Evolutionary conservation across 225 moss, liverwort and hornwort genomes (phyloP).

Genomic region (Takakia lepidozioides): DNA sequence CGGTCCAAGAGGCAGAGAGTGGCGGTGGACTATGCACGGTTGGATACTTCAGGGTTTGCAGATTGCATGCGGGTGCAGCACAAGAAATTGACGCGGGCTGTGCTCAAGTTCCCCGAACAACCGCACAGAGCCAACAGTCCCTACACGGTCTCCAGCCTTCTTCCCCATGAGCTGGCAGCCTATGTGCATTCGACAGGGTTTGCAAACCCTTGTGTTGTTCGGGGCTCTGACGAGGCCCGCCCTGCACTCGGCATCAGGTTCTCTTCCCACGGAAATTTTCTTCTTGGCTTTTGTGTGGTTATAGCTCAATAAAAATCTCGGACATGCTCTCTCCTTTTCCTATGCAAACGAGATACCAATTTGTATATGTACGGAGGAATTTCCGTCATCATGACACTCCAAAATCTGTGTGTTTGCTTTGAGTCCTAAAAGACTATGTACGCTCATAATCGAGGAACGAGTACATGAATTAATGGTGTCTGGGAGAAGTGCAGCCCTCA

Average conservation of each 20-base stretch:
- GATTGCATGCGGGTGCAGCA: conserved; percentile 61
- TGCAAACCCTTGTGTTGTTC: conserved; percentile 64
- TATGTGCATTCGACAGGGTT: conserved; percentile 56
- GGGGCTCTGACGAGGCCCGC: conserved; percentile 29
- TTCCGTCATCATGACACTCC: too few relatives aligned
- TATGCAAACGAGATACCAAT: too few relatives aligned
- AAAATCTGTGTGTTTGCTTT: too few relatives aligned
- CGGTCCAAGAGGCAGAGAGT: conserved; percentile 63
- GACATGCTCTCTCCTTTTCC: too few relatives aligned
- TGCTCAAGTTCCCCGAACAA: conserved; percentile 51
- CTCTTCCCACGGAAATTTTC: too few relatives aligned
- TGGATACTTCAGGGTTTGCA: conserved; percentile 56
- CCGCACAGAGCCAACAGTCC: conserved; percentile 18
- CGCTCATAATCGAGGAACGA: too few relatives aligned
- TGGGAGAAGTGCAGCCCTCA: too few relatives aligned
- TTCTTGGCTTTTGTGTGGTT: too few relatives aligned
- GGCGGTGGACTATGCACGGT: conserved; percentile 53
- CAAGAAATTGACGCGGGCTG: conserved; percentile 60
- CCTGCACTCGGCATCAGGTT: conserved; percentile 67
- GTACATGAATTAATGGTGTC: too few relatives aligned
- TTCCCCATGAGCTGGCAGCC: conserved; percentile 35
- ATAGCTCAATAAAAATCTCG: too few relatives aligned
- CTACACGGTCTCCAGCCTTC: conserved; percentile 25
- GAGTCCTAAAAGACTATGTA: too few relatives aligned
- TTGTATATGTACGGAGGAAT: too few relatives aligned